Percentiles rank a stretch among this genome's conserved stretches.
Conservation (phyloP, 768 basidiomycete species). For the Lactarius evosmus region DNA sequence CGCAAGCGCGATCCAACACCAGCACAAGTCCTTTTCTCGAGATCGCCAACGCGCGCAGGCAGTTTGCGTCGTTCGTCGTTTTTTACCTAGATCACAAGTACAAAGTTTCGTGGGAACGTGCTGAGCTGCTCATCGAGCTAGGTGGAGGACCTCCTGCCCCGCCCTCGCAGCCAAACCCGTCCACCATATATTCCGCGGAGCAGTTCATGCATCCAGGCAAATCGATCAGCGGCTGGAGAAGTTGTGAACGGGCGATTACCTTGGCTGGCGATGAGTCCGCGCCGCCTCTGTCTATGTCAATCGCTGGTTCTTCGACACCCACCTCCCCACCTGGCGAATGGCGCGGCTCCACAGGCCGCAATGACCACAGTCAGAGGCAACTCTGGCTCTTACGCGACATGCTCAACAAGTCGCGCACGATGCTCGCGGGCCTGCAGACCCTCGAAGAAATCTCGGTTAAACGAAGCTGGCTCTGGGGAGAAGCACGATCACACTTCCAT, state of each 20-base stretch:
- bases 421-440: too few relatives aligned
- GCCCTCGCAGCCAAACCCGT: slow-evolving; percentile 25
- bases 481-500: slow-evolving; percentile 74
- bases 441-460: slow-evolving; percentile 48
- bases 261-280: too few relatives aligned
- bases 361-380: too few relatives aligned
- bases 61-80: too few relatives aligned
- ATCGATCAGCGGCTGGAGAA: slow-evolving; percentile 38
- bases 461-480: slow-evolving; percentile 72
- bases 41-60: too few relatives aligned
- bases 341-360: too few relatives aligned
- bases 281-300: slow-evolving; percentile 32
- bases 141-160: slow-evolving; percentile 53
- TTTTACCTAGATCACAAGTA: slow-evolving; percentile 71
- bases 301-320: slow-evolving; percentile 34
- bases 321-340: slow-evolving; percentile 47
- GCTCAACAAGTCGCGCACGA: too few relatives aligned
- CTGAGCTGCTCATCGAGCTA: slow-evolving; percentile 80
- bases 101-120: slow-evolving; percentile 84
- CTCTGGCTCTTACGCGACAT: too few relatives aligned
- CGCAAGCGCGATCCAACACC: too few relatives aligned
- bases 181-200: slow-evolving; percentile 37
- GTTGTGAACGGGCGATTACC: slow-evolving; percentile 67
- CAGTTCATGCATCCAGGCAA: slow-evolving; percentile 29
- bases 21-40: too few relatives aligned